A percentile compares a stretch with the other conserved stretches of the same genome.
Conservation (phyloP, 148 eudicot genomes). For the Gaultheria prostrata region DNA sequence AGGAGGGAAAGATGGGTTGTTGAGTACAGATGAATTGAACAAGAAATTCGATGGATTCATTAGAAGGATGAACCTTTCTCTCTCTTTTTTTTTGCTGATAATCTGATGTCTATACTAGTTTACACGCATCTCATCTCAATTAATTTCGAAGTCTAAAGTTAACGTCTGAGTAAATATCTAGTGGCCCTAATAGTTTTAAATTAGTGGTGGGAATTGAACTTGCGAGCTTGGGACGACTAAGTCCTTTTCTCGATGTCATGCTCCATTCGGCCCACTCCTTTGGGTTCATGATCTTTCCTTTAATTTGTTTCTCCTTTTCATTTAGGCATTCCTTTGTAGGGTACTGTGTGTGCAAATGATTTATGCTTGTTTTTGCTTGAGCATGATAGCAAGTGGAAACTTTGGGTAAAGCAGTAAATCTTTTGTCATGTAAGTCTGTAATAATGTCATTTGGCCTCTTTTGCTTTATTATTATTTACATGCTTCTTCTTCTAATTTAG, state of each 20-base stretch:
- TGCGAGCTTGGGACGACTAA: background rate
- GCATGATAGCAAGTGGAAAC: background rate
- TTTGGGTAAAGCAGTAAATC: background rate
- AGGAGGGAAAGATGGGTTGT: constrained; percentile 21
- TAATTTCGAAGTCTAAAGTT: background rate
- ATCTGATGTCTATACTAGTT: background rate
- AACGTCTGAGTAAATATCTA: background rate
- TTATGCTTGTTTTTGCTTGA: no score
- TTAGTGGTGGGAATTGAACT: no score
- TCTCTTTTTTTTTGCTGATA: no score
- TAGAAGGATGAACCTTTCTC: constrained; percentile 65
- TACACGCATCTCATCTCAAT: background rate
- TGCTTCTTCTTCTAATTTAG: background rate
- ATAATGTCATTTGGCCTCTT: background rate
- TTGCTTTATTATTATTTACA: background rate
- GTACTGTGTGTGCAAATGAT: background rate
- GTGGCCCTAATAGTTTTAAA: background rate
- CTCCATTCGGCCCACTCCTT: no score
- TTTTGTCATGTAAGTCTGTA: background rate
- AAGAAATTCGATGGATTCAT: constrained; percentile 78
- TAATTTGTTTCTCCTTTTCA: background rate
- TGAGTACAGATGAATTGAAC: constrained; percentile 70
- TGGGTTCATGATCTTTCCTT: no score
- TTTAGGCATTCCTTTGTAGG: background rate
- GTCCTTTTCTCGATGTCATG: background rate